Conservation (phyloP, 768 basidiomycete species). For the Floccularia luteovirens region DNA sequence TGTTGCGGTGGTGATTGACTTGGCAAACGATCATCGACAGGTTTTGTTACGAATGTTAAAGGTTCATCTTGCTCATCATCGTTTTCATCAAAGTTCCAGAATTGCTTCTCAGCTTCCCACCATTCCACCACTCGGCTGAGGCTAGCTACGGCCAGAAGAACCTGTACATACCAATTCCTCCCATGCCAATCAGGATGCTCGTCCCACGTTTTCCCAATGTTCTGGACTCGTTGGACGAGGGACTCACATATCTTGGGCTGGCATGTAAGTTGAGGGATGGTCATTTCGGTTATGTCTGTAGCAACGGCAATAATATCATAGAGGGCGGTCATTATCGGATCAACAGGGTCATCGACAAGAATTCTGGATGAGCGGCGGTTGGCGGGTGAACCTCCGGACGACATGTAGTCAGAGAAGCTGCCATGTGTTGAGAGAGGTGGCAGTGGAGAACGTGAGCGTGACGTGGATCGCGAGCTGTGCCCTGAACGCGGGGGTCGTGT, state of each 20-base stretch:
- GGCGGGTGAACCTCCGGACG: slow-evolving; percentile 31
- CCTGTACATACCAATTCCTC: slow-evolving; percentile 96
- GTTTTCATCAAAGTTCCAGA: slow-evolving; percentile 97
- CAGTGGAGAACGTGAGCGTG: slow-evolving; percentile 89
- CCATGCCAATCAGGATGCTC: slow-evolving; percentile 98
- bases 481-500: slow-evolving; percentile 59
- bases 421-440: slow-evolving; percentile 61
- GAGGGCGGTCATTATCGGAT: slow-evolving; percentile 84
- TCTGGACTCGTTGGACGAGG: slow-evolving; percentile 85
- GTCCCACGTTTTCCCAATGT: slow-evolving; percentile 93
- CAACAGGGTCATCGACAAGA: slow-evolving; percentile 76
- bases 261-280: slow-evolving; percentile 76
- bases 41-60: slow-evolving; percentile 89
- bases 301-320: slow-evolving; percentile 92
- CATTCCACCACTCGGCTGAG: slow-evolving; percentile 96
- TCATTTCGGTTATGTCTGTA: slow-evolving; percentile 90
- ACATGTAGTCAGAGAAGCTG: slow-evolving; percentile 52
- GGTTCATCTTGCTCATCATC: slow-evolving; percentile 89
- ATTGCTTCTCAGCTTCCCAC: slow-evolving; percentile 99
- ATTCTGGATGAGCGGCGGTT: slow-evolving; percentile 79
- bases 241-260: slow-evolving; percentile 80
- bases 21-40: slow-evolving; percentile 50
- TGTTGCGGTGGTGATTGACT: slow-evolving; percentile 25
- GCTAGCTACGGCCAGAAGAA: slow-evolving; percentile 91
- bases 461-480: slow-evolving; percentile 88